Base-by-base conservation (phyloP, 345 rosid genomes). In the Brassica napus region DNA sequence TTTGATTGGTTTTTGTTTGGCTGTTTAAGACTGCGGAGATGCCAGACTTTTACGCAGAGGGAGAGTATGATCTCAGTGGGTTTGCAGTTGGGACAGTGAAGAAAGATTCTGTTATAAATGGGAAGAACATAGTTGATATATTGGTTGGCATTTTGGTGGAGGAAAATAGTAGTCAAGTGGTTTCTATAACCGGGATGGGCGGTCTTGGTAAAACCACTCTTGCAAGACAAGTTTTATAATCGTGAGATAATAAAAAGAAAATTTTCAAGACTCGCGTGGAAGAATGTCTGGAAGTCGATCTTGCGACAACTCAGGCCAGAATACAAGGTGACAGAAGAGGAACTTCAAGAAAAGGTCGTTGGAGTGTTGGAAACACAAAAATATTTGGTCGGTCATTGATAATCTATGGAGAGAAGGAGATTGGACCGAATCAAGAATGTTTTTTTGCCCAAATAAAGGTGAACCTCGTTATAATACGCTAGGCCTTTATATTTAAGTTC, bases 1-100 rank as follows among this genome's bases (percentile, higher is more conserved):
- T 47, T 26, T 62, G 16, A 28, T 28, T 28, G 31, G 31, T 28
- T 28, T 28, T 28, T 28, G 21, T 52, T 52, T 12, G 54, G 55
- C 4, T 47, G 18, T 57, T 79, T 65, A 74, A 95, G 98, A 91
- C 98, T 68, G 98, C 97, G 72, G 97, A 95, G 89, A 95, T 93
- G 99, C 98, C 98, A 0, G 91, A 83, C 71, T 93, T 95, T 85
- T 95, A 95, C 71, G 87, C 88, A 18, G 85, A 87, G 8, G 94
- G 97, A 0, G 97, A 95, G 69, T 95, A 93, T 26, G 99, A 95
- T 70, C 94, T 91, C 10, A 93, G 97, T 60, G 98, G 99, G 31
- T 93, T 89, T 86, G 99, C 97, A 0, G 97, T 95, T 44, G 99
- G 99, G 59, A 83, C 85, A 30, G 97, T 95, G 21, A 89, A 89